Percentiles rank a stretch among this genome's conserved stretches.
phyloP scores from a whole-genome alignment of 306 rosid species.

The Betula pendula region DNA sequence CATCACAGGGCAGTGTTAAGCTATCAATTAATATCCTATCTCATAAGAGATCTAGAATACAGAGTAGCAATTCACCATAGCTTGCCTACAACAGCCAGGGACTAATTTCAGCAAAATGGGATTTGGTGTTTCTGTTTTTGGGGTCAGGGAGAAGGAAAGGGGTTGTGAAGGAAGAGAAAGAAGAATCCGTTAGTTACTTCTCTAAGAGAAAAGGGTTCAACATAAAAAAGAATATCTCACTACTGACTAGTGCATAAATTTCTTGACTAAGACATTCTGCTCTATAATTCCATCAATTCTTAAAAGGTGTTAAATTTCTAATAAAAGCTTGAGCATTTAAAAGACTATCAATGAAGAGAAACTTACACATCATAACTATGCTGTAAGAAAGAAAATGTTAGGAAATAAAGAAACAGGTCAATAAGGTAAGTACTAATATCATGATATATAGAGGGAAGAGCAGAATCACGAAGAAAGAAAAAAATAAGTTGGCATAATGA shows the following conservation, averaged over 20 bases:
- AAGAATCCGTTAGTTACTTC: not conserved
- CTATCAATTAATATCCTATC: not conserved
- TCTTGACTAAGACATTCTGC: not conserved
- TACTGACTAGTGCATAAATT: not conserved
- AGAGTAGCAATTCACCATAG: not conserved
- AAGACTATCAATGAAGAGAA: not conserved
- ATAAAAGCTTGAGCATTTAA: not conserved
- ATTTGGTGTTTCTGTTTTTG: not conserved
- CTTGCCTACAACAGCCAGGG: not conserved
- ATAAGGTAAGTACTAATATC: not conserved
- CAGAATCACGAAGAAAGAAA: not conserved
- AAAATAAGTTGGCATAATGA: not conserved
- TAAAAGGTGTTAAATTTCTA: not conserved
- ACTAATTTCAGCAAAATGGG: not conserved
- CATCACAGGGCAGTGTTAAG: not conserved
- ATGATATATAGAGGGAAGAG: not conserved
- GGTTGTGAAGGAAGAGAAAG: not conserved
- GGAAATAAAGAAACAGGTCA: not conserved
- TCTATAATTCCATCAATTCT: not conserved
- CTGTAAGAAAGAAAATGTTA: not conserved
- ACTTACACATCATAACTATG: not conserved
- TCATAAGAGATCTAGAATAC: not conserved
- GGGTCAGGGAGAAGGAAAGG: conserved; percentile 1
- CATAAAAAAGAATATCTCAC: not conserved
- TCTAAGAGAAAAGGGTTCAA: not conserved